Base-by-base conservation (phyloP, 2,329 filamentous ascomycete species). In the Sporothrix inflata region DNA sequence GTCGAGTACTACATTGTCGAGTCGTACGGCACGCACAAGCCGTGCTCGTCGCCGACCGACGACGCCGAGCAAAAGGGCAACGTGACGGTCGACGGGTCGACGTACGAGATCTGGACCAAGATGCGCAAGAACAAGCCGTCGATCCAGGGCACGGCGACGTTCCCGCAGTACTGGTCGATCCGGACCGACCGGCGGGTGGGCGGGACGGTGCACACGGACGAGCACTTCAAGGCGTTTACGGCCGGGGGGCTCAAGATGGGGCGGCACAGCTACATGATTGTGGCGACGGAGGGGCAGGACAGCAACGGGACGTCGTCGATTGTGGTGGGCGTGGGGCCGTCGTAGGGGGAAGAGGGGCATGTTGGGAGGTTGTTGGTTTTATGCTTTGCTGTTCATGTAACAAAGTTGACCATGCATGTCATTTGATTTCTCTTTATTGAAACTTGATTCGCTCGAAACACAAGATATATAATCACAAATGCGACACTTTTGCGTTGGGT, bases 131-230 rank as follows among this genome's bases (percentile, higher is more conserved):
- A 84, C 77, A 77, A 80, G 75, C 83, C 84, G n/a, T 82, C 79
- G 63, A 85, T 85, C 74, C 77, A 84, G 73, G 84, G 84, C 70
- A 85, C 83, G 24, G 75, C 77, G 47, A 86, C 83, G 71, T 85
- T 86, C 76, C 78, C 82, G 75, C 85, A 86, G 79, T 86, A 81
- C 79, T 85, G 83, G 83, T 84, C 82, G 24, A 83, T 89, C 21
- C 83, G 87, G 75, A 80, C 81, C 74, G 78, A 77, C 73, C 86
- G 87, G 82, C 82, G 85, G 65, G 81, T 82, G 65, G 81, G 84
- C 69, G 85, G 85, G 2, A 84, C 82, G 11, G 82, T 87, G 72
- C 84, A 81, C 21, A 81, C 81, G 1, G 78, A 76, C 60, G 83
- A 82, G 70, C 85, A 86, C 77, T 86, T 87, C 75, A 80, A 84